Evolutionary conservation across 2,329 filamentous ascomycete genomes (phyloP).

Genomic region (Aureobasidium sp.): DNA sequence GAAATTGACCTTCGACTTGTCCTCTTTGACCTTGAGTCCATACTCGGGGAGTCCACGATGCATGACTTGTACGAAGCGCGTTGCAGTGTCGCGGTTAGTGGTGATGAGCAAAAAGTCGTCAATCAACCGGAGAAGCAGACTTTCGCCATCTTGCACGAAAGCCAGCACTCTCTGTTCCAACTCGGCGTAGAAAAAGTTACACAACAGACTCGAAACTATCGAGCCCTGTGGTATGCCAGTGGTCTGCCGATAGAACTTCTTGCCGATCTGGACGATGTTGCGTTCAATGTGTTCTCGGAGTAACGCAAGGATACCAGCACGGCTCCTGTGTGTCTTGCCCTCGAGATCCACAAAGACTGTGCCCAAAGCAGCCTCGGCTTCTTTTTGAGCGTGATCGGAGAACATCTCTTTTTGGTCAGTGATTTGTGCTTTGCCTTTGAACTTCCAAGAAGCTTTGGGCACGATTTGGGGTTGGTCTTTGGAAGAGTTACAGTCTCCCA

Average conservation of each 20-base stretch:
- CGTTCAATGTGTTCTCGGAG: slow-evolving; percentile 71
- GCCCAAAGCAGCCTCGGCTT: slow-evolving; percentile 41
- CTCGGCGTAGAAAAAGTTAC: slow-evolving; percentile 93
- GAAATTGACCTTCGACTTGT: slow-evolving; percentile 84
- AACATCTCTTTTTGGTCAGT: slow-evolving; percentile 28
- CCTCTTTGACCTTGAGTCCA: slow-evolving; percentile 67
- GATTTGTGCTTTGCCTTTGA: slow-evolving; percentile 33
- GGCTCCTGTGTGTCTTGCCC: slow-evolving; percentile 50
- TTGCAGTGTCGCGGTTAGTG: slow-evolving; percentile 58
- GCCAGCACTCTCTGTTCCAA: slow-evolving; percentile 63
- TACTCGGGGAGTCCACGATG: slow-evolving; percentile 70
- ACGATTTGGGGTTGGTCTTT: slow-evolving; percentile 28
- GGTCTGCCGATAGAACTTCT: slow-evolving; percentile 81
- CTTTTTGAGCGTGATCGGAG: slow-evolving; percentile 21
- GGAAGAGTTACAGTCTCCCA: slow-evolving; percentile 27
- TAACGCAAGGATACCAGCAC: slow-evolving; percentile 58
- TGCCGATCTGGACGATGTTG: slow-evolving; percentile 83
- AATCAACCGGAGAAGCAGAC: slow-evolving; percentile 71
- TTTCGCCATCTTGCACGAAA: slow-evolving; percentile 53
- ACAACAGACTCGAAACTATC: slow-evolving; percentile 75
- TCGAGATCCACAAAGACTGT: slow-evolving; percentile 72
- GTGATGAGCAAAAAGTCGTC: slow-evolving; percentile 93
- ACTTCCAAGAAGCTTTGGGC: slow-evolving; percentile 33
- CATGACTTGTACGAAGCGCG: slow-evolving; percentile 71
- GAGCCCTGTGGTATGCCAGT: slow-evolving; percentile 90